These are phyloP conservation scores for Geranium incanum DNA, from an alignment of 441 rosid species.

Conservation along the genomic window DNA sequence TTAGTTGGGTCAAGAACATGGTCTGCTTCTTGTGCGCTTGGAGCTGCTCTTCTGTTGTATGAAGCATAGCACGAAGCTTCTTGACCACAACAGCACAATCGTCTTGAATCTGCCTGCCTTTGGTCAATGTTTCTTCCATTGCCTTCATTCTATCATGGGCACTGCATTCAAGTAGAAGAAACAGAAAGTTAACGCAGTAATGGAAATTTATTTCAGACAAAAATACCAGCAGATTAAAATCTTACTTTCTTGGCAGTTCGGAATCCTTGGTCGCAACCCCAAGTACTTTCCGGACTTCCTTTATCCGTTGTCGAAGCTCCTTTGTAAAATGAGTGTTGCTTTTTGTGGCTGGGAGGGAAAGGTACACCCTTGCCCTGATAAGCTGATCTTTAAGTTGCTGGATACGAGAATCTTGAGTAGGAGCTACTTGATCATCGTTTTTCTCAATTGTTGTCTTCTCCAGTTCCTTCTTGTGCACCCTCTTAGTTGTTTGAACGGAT, in stretches of 20 bases:
- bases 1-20: conserved; percentile 78
- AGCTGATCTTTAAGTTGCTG: conserved; percentile 76
- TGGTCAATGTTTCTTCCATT: conserved; percentile 75
- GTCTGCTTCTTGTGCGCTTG: conserved; percentile 85
- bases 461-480: conserved; percentile 24
- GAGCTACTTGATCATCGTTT: conserved; percentile 24
- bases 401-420: conserved; percentile 46
- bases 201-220: neutral
- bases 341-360: conserved; percentile 59
- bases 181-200: conserved; percentile 2
- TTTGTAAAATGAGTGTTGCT: conserved; percentile 49
- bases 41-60: conserved; percentile 86
- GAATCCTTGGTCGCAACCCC: conserved; percentile 63
- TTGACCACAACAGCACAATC: conserved; percentile 74
- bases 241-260: conserved; percentile 62
- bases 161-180: conserved; percentile 29
- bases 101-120: conserved; percentile 78
- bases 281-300: conserved; percentile 60
- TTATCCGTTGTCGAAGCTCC: conserved; percentile 66
- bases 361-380: conserved; percentile 69
- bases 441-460: conserved; percentile 27
- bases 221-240: neutral
- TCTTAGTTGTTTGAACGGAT: conserved; percentile 25
- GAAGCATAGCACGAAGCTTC: conserved; percentile 95
- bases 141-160: conserved; percentile 61